Evolutionary conservation across 1,284 basidiomycete genomes (phyloP).

Genomic region (Cutaneotrichosporon mucoides): DNA sequence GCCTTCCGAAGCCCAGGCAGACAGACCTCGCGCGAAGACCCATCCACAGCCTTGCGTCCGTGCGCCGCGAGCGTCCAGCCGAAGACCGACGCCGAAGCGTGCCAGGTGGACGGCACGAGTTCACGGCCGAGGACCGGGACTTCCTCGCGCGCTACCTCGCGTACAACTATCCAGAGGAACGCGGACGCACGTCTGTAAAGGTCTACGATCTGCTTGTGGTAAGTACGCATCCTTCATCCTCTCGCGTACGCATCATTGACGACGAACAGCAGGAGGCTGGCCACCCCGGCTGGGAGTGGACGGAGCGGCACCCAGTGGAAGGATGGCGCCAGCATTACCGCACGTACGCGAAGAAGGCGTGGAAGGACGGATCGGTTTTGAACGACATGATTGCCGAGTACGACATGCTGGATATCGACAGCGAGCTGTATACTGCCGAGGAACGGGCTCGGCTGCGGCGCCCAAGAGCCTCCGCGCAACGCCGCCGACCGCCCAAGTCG

Average conservation of each 20-base stretch:
- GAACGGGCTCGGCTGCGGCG: not conserved
- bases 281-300: not conserved
- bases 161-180: slow-evolving; percentile 2
- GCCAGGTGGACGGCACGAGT: not conserved
- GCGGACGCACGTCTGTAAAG: not conserved
- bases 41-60: not conserved
- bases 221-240: not conserved
- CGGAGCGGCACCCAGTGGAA: not conserved
- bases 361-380: slow-evolving; percentile 1
- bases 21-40: not conserved
- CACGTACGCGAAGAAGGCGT: not conserved
- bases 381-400: slow-evolving; percentile 3
- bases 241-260: too few relatives aligned
- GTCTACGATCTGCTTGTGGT: not conserved
- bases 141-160: slow-evolving; percentile 22
- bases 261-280: too few relatives aligned
- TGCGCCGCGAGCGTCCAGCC: not conserved
- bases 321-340: slow-evolving; percentile 6
- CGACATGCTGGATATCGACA: not conserved
- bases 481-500: too few relatives aligned
- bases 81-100: too few relatives aligned
- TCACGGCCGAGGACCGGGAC: slow-evolving; percentile 19
- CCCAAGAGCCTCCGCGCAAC: too few relatives aligned
- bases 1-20: not conserved
- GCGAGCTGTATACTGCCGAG: not conserved